A percentile compares a stretch with the other conserved stretches of the same genome.
phyloP scores from a whole-genome alignment of 176 grass and related monocot genomes.

The Avena sativa region DNA sequence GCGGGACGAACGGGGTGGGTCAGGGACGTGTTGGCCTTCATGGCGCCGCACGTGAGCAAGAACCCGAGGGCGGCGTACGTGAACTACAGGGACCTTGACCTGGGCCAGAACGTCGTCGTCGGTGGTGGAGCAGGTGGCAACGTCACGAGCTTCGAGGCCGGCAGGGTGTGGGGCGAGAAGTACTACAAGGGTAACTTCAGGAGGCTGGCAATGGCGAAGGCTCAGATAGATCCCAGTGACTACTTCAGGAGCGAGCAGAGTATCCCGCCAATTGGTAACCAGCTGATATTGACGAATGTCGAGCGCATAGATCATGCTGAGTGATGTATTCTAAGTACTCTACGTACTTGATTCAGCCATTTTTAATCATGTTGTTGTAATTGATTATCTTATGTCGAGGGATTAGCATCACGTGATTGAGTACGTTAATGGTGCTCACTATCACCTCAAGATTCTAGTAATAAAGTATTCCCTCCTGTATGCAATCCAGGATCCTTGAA shows the following conservation, averaged over 20 bases:
- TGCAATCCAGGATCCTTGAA: neutral
- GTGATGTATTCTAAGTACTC: neutral
- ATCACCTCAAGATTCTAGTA: too few species aligned
- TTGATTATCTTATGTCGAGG: neutral
- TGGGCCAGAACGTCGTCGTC: neutral
- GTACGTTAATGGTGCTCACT: too few species aligned
- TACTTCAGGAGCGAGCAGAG: slow-evolving; percentile 20
- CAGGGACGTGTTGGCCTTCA: neutral
- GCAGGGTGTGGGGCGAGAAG: slow-evolving; percentile 8
- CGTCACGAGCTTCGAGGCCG: neutral
- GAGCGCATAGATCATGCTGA: neutral
- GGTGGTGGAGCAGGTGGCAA: neutral
- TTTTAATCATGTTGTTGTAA: neutral
- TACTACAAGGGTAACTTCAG: slow-evolving; percentile 11
- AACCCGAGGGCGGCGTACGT: slow-evolving; percentile 4
- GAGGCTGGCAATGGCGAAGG: slow-evolving; percentile 19
- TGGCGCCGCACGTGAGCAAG: neutral
- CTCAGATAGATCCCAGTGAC: neutral
- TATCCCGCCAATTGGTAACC: neutral
- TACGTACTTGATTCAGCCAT: neutral
- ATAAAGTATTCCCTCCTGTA: neutral
- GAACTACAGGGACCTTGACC: neutral
- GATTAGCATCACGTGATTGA: neutral
- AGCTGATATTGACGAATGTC: neutral
- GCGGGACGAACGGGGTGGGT: neutral